phyloP scores from a whole-genome alignment of 139 green algal species.

The Closterium sp. region DNA sequence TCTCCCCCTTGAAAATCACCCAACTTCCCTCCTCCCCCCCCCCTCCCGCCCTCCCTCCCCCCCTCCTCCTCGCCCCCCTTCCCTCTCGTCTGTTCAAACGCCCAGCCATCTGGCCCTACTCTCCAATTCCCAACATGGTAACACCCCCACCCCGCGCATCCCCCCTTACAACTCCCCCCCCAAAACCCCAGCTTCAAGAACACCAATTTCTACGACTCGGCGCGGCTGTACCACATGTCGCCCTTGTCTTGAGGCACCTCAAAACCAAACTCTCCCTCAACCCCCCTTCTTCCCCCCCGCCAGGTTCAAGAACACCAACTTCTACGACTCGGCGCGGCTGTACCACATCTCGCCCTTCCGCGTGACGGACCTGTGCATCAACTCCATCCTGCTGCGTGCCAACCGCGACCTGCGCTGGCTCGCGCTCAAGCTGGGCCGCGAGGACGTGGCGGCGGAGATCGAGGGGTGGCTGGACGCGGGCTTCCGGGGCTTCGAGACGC shows the following conservation, averaged over 20 bases:
- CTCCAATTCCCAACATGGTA: background rate
- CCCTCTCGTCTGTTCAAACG: background rate
- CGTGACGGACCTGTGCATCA: conserved; percentile 43
- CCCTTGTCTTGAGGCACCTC: too few species aligned
- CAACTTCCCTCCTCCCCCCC: background rate
- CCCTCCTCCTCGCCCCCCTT: background rate
- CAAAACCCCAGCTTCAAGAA: conserved; percentile 47
- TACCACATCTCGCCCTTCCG: conserved; percentile 41
- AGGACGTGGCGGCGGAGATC: conserved; percentile 35
- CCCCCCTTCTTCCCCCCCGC: background rate
- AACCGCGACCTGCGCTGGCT: conserved; percentile 47
- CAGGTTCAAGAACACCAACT: conserved; percentile 46
- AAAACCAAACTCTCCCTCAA: too few species aligned
- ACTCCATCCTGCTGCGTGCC: conserved; percentile 46
- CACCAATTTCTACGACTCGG: conserved; percentile 36
- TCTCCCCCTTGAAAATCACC: background rate
- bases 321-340: conserved; percentile 37
- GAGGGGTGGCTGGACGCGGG: conserved; percentile 42
- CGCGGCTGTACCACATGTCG: conserved; percentile 38
- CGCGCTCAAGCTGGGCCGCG: conserved; percentile 30
- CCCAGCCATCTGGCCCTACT: background rate
- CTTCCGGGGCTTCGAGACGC: conserved; percentile 19
- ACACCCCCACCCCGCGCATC: too few species aligned
- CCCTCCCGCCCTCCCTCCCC: background rate
- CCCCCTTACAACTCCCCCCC: too few species aligned